A percentile compares a stretch with the other conserved stretches of the same genome.
phyloP scores from a whole-genome alignment of 768 basidiomycete species.

The Hypholoma fasciculare region DNA sequence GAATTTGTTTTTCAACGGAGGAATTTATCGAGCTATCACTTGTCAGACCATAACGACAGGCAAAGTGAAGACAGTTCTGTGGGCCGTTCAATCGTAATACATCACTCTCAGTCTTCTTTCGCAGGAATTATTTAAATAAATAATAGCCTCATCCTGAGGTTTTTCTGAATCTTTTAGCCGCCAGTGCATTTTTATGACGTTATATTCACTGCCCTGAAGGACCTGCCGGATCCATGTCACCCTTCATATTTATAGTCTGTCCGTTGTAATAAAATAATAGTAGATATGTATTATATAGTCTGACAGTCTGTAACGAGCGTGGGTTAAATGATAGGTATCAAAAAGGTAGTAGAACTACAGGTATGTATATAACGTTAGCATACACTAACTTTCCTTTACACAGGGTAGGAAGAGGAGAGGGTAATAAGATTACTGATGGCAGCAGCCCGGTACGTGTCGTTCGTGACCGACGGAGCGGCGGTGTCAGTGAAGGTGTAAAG shows the following conservation, averaged over 20 bases:
- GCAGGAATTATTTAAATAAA: neutral
- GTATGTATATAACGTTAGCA: neutral
- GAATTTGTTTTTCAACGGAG: no score
- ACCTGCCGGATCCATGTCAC: no score
- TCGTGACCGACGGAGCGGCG: neutral
- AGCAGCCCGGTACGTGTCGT: neutral
- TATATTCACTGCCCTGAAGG: no score
- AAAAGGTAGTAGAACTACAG: neutral
- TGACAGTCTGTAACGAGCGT: no score
- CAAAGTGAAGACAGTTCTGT: neutral
- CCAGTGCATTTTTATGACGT: no score
- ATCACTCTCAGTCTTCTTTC: neutral
- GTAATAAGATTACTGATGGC: neutral
- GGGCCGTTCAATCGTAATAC: neutral
- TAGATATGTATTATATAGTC: no score
- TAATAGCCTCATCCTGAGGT: neutral
- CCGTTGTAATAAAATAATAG: no score
- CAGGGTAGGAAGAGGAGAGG: neutral
- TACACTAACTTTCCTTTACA: neutral
- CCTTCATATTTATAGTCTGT: no score
- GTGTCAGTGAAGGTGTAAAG: slow-evolving; percentile 4
- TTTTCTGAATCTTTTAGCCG: no score
- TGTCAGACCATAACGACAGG: neutral
- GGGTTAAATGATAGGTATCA: no score
- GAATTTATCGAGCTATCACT: no score